phyloP scores from a whole-genome alignment of 2,329 filamentous ascomycete genomes.

The Cladorrhinum sp. region DNA sequence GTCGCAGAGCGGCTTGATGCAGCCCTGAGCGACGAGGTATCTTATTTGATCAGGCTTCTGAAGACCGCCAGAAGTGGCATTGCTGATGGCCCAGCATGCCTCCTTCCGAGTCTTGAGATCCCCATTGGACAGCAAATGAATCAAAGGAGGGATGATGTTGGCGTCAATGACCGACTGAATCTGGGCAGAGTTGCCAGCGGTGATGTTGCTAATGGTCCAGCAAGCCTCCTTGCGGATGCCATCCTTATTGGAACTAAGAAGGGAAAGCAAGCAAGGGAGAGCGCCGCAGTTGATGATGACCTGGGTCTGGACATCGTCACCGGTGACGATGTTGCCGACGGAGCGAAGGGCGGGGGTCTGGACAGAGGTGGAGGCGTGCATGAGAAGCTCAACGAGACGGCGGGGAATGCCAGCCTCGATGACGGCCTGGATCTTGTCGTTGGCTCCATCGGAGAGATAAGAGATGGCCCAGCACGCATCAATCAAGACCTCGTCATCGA shows the following conservation, averaged over 20 bases:
- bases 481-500: conserved; percentile 97
- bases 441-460: conserved; percentile 94
- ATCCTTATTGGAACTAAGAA: conserved; percentile 95
- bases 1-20: conserved; percentile 96
- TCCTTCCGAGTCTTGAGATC: conserved; percentile 99
- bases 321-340: conserved; percentile 97
- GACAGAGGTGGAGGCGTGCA: conserved; percentile 97
- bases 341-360: conserved; percentile 96
- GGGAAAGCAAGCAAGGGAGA: conserved; percentile 84
- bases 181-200: conserved; percentile 94
- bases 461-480: conserved; percentile 99
- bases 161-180: conserved; percentile 96
- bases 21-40: conserved; percentile 88
- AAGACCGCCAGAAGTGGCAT: conserved; percentile 92
- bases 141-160: conserved; percentile 93
- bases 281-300: conserved; percentile 99
- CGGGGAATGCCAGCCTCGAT: conserved; percentile 98
- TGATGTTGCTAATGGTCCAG: conserved; percentile 99
- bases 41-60: conserved; percentile 99
- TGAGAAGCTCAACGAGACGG: conserved; percentile 91
- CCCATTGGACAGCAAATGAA: conserved; percentile 92
- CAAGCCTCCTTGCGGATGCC: conserved; percentile 99
- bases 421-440: conserved; percentile 98
- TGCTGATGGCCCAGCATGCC: conserved; percentile 99
- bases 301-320: conserved; percentile 97